These are phyloP conservation scores for Exophiala bonariae DNA, from an alignment of 2,329 filamentous ascomycete species.

Conservation along the genomic window DNA sequence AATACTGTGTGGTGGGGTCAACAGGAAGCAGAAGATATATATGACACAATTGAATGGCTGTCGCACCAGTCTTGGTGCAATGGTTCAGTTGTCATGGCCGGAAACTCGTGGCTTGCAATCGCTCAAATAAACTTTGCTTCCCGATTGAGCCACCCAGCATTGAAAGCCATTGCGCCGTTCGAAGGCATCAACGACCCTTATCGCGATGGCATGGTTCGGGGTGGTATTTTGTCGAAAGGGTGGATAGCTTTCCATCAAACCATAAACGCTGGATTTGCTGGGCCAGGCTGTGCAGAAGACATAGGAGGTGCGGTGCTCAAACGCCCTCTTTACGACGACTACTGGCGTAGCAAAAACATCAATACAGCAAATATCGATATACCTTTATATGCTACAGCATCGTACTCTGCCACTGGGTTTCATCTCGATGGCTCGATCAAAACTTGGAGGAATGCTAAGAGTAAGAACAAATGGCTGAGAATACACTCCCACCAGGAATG, in stretches of 20 bases:
- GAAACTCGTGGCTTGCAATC: conserved; percentile 53
- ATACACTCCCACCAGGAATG: conserved; percentile 44
- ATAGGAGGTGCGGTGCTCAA: conserved; percentile 44
- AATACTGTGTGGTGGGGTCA: conserved; percentile 53
- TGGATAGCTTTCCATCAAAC: too few relatives aligned
- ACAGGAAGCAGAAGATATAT: conserved; percentile 52
- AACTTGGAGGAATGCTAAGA: conserved; percentile 38
- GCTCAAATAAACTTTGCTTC: conserved; percentile 57
- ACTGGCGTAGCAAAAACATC: conserved; percentile 26
- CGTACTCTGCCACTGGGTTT: conserved; percentile 34
- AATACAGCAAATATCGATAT: conserved; percentile 30
- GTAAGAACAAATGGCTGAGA: conserved; percentile 45
- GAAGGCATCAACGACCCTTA: conserved; percentile 59
- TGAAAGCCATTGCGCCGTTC: conserved; percentile 54
- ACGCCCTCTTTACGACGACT: conserved; percentile 31
- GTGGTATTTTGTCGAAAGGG: too few relatives aligned
- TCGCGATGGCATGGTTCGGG: conserved; percentile 59
- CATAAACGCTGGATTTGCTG: too few relatives aligned
- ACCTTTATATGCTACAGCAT: conserved; percentile 37
- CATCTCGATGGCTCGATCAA: conserved; percentile 40
- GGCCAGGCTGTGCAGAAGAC: conserved; percentile 33
- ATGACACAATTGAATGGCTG: conserved; percentile 54
- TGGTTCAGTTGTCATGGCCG: conserved; percentile 51
- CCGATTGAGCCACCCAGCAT: conserved; percentile 50
- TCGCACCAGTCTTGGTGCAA: conserved; percentile 51